Evolutionary conservation across 1,284 basidiomycete genomes (phyloP), one percentile per base, ranked within the genome.

Genomic region (Ceratobasidium theobromae): DNA sequence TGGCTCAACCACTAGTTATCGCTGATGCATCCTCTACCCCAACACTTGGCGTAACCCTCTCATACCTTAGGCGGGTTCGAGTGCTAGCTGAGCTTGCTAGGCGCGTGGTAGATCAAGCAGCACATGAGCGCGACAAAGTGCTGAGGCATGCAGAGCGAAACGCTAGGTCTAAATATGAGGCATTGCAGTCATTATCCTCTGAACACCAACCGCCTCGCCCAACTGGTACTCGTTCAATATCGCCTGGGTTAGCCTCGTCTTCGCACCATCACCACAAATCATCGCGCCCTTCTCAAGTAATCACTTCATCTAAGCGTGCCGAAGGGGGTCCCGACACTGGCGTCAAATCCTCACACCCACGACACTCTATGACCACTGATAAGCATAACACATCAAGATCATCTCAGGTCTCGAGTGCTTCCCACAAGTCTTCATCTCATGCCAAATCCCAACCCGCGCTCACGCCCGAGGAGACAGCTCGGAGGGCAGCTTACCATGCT

Each of bases 31-130:
- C 11, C 49, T 12, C 23, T 28, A 23, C 16, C 33, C 60, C 48
- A 16, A 6, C 49, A 11, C 48, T 64, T 40, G 60, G 60, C 25
- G 48, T 64, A 28, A 64, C 60, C 9, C 48, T 64, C 30, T 64
- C 60, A 6, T 64, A 64, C 32, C 48, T 64, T 38, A 27, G 48
- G 27, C 46, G 60, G 23, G 60, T 52, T 27, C 60, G 46, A 16
- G 60, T 64, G 1, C 60, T 64, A 28, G 46, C 60, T 30, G 48
- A 64, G 4, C 48, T 64, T 41, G 60, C 60, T 18, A 41, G 48
- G 38, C 60, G 60, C 49, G 49, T 64, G 11, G 60, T 64, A 30
- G 49, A 64, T 23, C 46, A 64, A 18, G 60, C 49, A 18, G 49
- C 60, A 4, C 60, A 64, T 30, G 60, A 64, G 30, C 32, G 60